Percentiles rank a stretch among this genome's conserved stretches.
Conservation (phyloP, 768 basidiomycete species). For the Amyloporia xantha region DNA sequence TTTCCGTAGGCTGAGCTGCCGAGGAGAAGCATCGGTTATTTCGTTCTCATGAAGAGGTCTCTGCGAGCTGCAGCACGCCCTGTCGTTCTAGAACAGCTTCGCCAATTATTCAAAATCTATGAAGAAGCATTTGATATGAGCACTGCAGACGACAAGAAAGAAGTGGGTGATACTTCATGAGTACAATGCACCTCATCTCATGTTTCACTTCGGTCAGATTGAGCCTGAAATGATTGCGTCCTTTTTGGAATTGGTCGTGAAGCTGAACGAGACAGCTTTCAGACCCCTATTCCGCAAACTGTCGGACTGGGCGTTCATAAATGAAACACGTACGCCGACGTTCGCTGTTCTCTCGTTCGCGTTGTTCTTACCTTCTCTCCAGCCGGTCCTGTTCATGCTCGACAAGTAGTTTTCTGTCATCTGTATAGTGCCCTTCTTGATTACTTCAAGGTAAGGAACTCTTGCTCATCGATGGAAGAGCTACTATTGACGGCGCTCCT, state of each 20-base stretch:
- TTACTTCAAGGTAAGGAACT: constrained; percentile 79
- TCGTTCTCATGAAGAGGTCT: constrained; percentile 59
- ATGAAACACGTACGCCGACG: constrained; percentile 42
- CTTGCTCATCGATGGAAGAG: no score
- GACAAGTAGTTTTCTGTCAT: constrained; percentile 68
- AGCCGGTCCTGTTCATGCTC: no score
- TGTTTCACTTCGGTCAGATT: constrained; percentile 37
- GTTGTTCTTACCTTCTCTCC: no score
- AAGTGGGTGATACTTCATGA: not conserved
- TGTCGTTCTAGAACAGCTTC: constrained; percentile 59
- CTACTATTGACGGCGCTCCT: not conserved
- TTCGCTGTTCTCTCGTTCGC: no score
- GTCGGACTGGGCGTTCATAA: constrained; percentile 91
- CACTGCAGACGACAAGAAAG: not conserved
- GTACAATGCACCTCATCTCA: not conserved
- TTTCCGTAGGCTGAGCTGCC: no score
- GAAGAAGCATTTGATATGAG: constrained; percentile 60
- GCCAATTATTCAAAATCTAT: constrained; percentile 70
- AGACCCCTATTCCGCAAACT: constrained; percentile 84
- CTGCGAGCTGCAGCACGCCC: constrained; percentile 59
- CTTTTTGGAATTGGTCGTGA: constrained; percentile 85
- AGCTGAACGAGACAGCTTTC: constrained; percentile 90
- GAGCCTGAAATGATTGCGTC: constrained; percentile 53
- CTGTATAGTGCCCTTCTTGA: constrained; percentile 69
- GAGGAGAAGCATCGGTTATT: constrained; percentile 56